These are phyloP conservation scores for Ambrosiella beaveri DNA, from an alignment of 2,329 filamentous ascomycete species.

Conservation along the genomic window DNA sequence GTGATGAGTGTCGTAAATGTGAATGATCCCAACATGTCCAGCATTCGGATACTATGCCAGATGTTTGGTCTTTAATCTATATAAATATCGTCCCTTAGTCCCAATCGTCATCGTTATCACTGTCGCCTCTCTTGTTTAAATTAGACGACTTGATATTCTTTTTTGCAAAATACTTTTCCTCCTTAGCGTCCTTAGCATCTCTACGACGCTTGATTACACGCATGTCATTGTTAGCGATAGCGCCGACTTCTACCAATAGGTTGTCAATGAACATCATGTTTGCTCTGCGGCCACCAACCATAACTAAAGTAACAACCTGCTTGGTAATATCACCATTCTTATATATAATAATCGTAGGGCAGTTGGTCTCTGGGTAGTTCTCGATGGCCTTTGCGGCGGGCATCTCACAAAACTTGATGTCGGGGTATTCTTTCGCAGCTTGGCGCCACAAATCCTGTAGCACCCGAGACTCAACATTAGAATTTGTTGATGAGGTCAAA, in stretches of 20 bases:
- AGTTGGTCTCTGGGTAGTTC: constrained; percentile 87
- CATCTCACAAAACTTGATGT: constrained; percentile 97
- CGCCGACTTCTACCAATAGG: constrained; percentile 66
- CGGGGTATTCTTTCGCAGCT: constrained; percentile 69
- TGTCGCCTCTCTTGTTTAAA: constrained; percentile 23
- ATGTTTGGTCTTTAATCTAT: not conserved
- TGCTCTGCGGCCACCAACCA: constrained; percentile 55
- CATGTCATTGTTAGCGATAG: constrained; percentile 60
- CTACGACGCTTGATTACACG: constrained; percentile 49
- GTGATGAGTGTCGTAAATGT: not conserved
- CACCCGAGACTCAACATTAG: constrained; percentile 70
- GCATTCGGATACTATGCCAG: not conserved
- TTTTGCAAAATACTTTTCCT: constrained; percentile 30
- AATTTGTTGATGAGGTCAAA: constrained; percentile 58
- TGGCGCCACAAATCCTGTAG: constrained; percentile 74
- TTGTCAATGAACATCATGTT: constrained; percentile 62
- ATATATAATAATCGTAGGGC: constrained; percentile 84
- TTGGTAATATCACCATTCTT: constrained; percentile 80
- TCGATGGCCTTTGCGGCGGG: constrained; percentile 84
- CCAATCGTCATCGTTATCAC: constrained; percentile 43
- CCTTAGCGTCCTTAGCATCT: constrained; percentile 41
- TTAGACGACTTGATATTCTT: constrained; percentile 36
- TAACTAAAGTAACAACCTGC: constrained; percentile 78
- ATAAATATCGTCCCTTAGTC: constrained; percentile 26
- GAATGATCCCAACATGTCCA: constrained; percentile 5